A percentile compares a stretch with the other conserved stretches of the same genome.
phyloP scores from a whole-genome alignment of 208 protist species.

The Angomonas ambiguus region DNA sequence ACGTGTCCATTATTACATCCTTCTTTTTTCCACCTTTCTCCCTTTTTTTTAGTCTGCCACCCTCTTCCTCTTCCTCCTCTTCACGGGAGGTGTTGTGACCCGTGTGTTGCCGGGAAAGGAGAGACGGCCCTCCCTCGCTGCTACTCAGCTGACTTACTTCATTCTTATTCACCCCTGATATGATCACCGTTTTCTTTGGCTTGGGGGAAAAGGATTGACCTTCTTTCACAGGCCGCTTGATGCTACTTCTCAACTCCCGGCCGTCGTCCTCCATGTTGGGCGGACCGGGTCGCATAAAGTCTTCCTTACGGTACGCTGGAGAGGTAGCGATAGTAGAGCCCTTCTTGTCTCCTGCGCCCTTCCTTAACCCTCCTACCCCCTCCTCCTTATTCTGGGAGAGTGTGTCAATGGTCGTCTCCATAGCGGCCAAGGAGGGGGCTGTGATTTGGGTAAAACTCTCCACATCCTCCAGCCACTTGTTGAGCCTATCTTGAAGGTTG shows the following conservation, averaged over 20 bases:
- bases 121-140: background rate
- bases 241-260: too few relatives aligned
- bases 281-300: too few relatives aligned
- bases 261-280: too few relatives aligned
- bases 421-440: background rate
- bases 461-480: background rate
- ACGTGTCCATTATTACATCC: too few relatives aligned
- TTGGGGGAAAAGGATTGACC: too few relatives aligned
- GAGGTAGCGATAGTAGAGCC: too few relatives aligned
- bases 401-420: background rate
- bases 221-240: too few relatives aligned
- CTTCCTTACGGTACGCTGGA: too few relatives aligned
- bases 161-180: background rate
- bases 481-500: background rate
- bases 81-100: too few relatives aligned
- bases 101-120: background rate
- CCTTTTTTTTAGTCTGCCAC: background rate
- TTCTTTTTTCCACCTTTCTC: background rate
- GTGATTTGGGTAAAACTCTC: background rate
- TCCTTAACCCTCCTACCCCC: too few relatives aligned
- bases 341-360: too few relatives aligned
- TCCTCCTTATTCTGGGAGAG: too few relatives aligned
- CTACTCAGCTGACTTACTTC: background rate
- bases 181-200: background rate
- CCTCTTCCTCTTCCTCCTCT: background rate